Base-by-base conservation (phyloP, 2,329 filamentous ascomycete species). In the Aspergillus ochraceus region DNA sequence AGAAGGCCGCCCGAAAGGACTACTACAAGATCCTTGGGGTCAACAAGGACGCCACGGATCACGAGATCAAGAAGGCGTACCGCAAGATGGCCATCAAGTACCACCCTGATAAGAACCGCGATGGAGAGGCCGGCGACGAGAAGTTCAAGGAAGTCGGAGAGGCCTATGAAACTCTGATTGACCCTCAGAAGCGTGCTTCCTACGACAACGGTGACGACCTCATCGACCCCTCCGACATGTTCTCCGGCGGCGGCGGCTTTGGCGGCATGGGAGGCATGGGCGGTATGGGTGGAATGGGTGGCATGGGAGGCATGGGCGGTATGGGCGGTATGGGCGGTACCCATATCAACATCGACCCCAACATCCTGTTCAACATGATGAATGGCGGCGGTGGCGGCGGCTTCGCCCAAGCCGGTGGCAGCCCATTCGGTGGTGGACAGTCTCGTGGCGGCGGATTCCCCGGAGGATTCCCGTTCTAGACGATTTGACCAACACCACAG, bases 81-180 rank as follows among this genome's bases (percentile, higher is more conserved):
- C 88, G 94, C 66, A 97, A 95, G 78, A 84, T 97, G 72, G 95
- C 95, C 58, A 94, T 99, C 68, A 83, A 93, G 65, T 90, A 97
- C 74, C 95, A 99, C 76, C 95, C 95, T 2, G 95, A 99, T 81
- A 99, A 99, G 86, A 99, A 98, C 79, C 91, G 90, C 1, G 74
- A 79, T 61, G 91, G 90, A 63, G 91, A 97, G 69, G 85, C 88
- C 60, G 83, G 87, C 54, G 95, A 95, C 63, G 94, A 92, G 70
- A 88, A 91, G 72, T 99, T 99, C 85, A 98, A 99, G 85, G 95
- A 99, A 74, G 90, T 97, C 74, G 91, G 92, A 70, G 95, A 99
- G 81, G 94, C 94, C 46, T 97, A 99, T 75, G 95, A 99, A 80
- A 96, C 90, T 53, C 81, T 99, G 78, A 97, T 91, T 73, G 95